Conservation (phyloP, 768 basidiomycete genomes). For the Gelatoporia subvermispora region DNA sequence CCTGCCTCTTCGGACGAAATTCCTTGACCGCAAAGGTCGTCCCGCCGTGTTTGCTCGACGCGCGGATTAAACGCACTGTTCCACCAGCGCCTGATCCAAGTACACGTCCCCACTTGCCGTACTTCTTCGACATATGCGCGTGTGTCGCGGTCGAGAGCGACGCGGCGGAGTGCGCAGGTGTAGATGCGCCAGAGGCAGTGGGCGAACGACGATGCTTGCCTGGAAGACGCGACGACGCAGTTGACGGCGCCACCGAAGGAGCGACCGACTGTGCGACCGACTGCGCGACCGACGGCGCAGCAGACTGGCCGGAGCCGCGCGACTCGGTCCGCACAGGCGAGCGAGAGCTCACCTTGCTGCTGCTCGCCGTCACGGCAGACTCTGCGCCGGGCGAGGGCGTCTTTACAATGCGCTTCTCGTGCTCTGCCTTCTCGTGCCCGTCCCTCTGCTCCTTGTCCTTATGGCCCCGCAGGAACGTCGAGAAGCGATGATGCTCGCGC, state of each 20-base stretch:
- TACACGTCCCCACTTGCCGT: slow-evolving; percentile 97
- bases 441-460: slow-evolving; percentile 24
- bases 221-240: not conserved
- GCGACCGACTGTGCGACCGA: slow-evolving; percentile 9
- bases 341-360: slow-evolving; percentile 20
- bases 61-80: slow-evolving; percentile 94
- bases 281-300: slow-evolving; percentile 9
- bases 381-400: slow-evolving; percentile 25
- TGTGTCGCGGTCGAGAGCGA: slow-evolving; percentile 81
- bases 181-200: slow-evolving; percentile 6
- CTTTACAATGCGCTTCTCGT: slow-evolving; percentile 18
- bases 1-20: slow-evolving; percentile 83
- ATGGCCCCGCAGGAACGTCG: slow-evolving; percentile 31
- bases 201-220: not conserved
- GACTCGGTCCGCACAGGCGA: slow-evolving; percentile 21
- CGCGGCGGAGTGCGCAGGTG: slow-evolving; percentile 32
- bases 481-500: slow-evolving; percentile 21
- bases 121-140: slow-evolving; percentile 95
- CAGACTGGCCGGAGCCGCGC: too few species aligned
- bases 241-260: slow-evolving; percentile 1
- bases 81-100: slow-evolving; percentile 98
- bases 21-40: slow-evolving; percentile 95
- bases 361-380: slow-evolving; percentile 17
- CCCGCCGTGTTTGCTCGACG: slow-evolving; percentile 73
- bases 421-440: slow-evolving; percentile 24